These are phyloP conservation scores for Aspergillus incahuasiensis DNA, from an alignment of 495 filamentous ascomycete species.

Conservation along the genomic window DNA sequence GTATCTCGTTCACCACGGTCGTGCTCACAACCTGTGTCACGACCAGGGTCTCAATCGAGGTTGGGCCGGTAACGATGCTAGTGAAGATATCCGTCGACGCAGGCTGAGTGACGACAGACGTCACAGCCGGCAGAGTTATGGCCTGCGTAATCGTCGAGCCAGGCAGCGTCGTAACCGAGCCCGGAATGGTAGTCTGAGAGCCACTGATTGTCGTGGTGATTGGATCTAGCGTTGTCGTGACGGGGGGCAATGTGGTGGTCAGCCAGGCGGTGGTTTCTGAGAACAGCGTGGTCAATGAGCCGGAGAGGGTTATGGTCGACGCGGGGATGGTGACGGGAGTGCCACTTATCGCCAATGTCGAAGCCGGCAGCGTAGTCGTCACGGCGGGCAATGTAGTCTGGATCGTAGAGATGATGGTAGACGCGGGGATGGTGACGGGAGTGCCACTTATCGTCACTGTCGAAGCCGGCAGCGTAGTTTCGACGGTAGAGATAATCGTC, in stretches of 20 bases:
- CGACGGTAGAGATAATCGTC: too few species aligned
- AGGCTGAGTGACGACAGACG: not conserved
- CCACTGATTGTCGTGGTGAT: not conserved
- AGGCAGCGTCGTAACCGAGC: conserved; percentile 8
- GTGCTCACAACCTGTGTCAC: conserved; percentile 2
- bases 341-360: too few species aligned
- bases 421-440: too few species aligned
- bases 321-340: too few species aligned
- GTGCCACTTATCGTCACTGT: too few species aligned
- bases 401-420: too few species aligned
- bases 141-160: not conserved
- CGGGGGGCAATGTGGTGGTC: not conserved
- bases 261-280: not conserved
- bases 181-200: conserved; percentile 4
- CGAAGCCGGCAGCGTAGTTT: too few species aligned
- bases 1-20: not conserved
- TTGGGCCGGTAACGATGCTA: conserved; percentile 5
- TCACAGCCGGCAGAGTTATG: too few species aligned
- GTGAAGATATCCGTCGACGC: conserved; percentile 8
- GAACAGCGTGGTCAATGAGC: too few species aligned
- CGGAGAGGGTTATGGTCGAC: not conserved
- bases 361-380: too few species aligned
- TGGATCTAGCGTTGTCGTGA: conserved; percentile 14
- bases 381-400: too few species aligned
- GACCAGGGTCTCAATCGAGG: conserved; percentile 2